Evolutionary conservation across 2,329 filamentous ascomycete genomes (phyloP), one percentile per base, ranked within the genome.

Genomic region (Botrytis medusae): DNA sequence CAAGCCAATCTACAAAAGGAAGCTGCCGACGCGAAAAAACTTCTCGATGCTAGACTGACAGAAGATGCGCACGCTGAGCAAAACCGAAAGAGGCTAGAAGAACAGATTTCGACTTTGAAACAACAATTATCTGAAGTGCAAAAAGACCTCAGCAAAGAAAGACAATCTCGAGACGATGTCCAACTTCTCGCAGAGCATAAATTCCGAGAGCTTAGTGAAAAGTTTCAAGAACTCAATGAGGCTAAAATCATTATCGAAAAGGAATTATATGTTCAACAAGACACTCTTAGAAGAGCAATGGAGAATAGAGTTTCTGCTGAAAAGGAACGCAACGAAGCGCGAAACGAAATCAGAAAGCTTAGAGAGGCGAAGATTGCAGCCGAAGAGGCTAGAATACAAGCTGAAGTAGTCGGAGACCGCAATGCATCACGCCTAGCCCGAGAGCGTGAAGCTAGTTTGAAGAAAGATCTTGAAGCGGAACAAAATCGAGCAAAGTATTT

Each of bases 181-280:
- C 91, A 95, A 76, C 89, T 97, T 77, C 91, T 98, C 73, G 91
- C 93, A 7, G 94, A 98, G 77, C 95, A 97, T 83, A 97, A 96
- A 81, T 93, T 91, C 78, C 87, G 92, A 62, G 89, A 91, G 69
- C 86, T 99, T 74, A 91, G 95, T 80, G 91, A 95, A 40, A 94
- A 98, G 77, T 97, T 91, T 78, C 91, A 97, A 68, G 89, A 90
- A 48, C 86, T 98, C 48, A 97, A 97, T 78, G 94, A 98, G 76
- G 91, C 94, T 42, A 99, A 99, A 83, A 97, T 98, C 79, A 97
- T 91, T 64, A 97, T 99, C 76, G 95, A 99, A 82, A 98, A 98
- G 82, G 95, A 98, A 82, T 91, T 99, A 81, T 98, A 98, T 81
- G 92, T 93, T 8, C 95, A 98, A 80, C 95, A 98, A 82, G 95